Conservation (phyloP, 768 basidiomycete genomes). For the Amanita muscaria region DNA sequence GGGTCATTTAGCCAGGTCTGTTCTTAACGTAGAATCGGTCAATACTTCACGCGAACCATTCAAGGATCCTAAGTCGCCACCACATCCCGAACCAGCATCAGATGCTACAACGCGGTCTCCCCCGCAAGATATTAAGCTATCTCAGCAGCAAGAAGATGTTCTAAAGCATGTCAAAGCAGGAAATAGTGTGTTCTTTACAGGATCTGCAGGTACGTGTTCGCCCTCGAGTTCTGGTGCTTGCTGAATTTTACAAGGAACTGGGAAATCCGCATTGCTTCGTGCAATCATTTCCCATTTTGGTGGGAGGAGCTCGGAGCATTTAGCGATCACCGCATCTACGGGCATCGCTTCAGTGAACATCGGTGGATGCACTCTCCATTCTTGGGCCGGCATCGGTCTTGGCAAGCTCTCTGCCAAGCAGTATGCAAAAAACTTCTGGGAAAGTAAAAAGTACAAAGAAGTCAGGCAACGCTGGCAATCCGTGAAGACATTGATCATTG, state of each 20-base stretch:
- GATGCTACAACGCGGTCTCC: constrained; percentile 3
- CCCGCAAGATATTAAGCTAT: constrained; percentile 27
- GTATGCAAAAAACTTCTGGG: constrained; percentile 48
- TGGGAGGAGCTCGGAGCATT: constrained; percentile 16
- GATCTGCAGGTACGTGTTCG: constrained; percentile 57
- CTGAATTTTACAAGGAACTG: constrained; percentile 69
- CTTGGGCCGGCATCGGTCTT: constrained; percentile 75
- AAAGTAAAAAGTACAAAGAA: constrained; percentile 26
- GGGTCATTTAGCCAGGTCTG: background rate
- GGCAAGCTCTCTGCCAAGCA: constrained; percentile 48
- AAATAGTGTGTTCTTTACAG: constrained; percentile 76
- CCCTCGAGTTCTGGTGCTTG: background rate
- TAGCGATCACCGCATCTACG: constrained; percentile 78
- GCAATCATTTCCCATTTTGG: constrained; percentile 54
- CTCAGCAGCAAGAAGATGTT: constrained; percentile 43
- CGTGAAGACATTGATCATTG: constrained; percentile 65
- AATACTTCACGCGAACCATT: too few relatives aligned
- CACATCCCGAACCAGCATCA: too few relatives aligned
- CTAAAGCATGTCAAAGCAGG: constrained; percentile 47
- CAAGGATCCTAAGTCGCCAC: background rate
- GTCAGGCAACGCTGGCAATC: constrained; percentile 57
- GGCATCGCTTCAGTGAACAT: constrained; percentile 80
- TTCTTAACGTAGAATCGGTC: too few relatives aligned
- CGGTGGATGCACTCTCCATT: constrained; percentile 73
- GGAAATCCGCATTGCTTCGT: constrained; percentile 74